Percentiles rank a stretch among this genome's conserved stretches.
Evolutionary conservation across 2,329 filamentous ascomycete species (phyloP).

Genomic region (Alternaria ventricosa): DNA sequence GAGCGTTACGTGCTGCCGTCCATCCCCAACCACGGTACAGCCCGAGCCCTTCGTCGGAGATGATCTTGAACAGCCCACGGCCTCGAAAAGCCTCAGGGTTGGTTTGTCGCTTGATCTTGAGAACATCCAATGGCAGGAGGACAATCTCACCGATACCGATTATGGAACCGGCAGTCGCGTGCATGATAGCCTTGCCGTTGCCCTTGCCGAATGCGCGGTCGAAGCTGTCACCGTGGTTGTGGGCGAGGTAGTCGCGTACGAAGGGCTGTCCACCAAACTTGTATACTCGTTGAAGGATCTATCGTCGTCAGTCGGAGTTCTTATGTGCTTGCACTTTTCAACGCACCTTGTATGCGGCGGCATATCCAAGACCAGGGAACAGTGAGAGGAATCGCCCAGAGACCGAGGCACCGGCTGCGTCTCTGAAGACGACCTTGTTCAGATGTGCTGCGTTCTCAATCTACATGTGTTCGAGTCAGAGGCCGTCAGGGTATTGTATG

Average conservation of each 20-base stretch:
- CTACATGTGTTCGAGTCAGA: constrained; percentile 46
- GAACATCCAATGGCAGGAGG: constrained; percentile 89
- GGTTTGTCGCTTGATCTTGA: constrained; percentile 99
- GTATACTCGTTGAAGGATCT: constrained; percentile 93
- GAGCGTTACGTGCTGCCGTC: constrained; percentile 96
- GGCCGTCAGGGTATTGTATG: not conserved
- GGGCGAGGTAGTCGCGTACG: constrained; percentile 83
- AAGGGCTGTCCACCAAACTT: constrained; percentile 98
- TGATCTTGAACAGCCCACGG: constrained; percentile 86
- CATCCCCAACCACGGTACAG: constrained; percentile 96
- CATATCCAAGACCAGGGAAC: constrained; percentile 96
- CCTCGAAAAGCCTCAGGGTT: constrained; percentile 98
- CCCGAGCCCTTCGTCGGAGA: constrained; percentile 92
- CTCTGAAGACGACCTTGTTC: constrained; percentile 93
- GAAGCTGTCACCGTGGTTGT: constrained; percentile 82
- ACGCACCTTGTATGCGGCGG: constrained; percentile 88
- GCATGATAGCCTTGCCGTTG: constrained; percentile 97
- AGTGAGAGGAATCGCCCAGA: constrained; percentile 88
- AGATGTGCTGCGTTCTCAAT: constrained; percentile 68
- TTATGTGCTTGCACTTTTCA: not conserved
- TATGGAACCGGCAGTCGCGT: constrained; percentile 91
- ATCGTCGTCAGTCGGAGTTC: constrained; percentile 16
- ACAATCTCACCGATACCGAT: constrained; percentile 98
- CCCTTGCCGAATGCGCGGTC: constrained; percentile 92
- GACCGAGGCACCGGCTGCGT: constrained; percentile 75